These are phyloP conservation scores for Zasmidium cellare DNA, from an alignment of 2,329 filamentous ascomycete species.

Conservation along the genomic window DNA sequence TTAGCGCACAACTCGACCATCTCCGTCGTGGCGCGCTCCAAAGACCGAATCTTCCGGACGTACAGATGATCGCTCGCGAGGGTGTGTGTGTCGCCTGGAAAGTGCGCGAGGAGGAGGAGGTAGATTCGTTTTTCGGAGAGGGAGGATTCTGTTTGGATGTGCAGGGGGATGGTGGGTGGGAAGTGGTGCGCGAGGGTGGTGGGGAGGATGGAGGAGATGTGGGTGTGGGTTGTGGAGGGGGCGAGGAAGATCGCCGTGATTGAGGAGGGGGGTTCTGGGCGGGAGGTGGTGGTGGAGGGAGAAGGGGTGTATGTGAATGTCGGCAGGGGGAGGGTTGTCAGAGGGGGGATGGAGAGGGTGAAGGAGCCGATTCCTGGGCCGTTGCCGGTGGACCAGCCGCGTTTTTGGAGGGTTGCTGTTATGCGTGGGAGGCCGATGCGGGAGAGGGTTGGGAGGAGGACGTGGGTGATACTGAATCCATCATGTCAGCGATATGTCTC, in stretches of 20 bases:
- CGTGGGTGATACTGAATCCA: conserved; percentile 48
- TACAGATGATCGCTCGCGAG: conserved; percentile 56
- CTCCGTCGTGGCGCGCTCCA: conserved; percentile 17
- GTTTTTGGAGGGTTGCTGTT: conserved; percentile 41
- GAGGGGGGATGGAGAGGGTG: conserved; percentile 49
- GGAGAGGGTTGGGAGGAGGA: conserved; percentile 55
- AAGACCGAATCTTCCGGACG: conserved; percentile 35
- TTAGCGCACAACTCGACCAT: conserved; percentile 47
- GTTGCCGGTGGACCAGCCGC: conserved; percentile 59
- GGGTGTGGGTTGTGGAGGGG: background rate
- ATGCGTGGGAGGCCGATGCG: conserved; percentile 53
- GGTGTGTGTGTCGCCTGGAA: conserved; percentile 40
- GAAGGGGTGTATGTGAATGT: conserved; percentile 37
- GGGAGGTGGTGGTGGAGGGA: conserved; percentile 22
- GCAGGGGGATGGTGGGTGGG: background rate
- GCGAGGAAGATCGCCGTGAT: conserved; percentile 1
- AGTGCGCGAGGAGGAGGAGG: conserved; percentile 56
- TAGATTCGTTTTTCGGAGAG: conserved; percentile 43
- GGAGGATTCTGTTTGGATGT: background rate
- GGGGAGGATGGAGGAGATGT: background rate
- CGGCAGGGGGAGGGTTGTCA: conserved; percentile 32
- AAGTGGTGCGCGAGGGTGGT: background rate
- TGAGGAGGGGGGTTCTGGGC: background rate
- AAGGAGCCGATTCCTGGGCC: conserved; percentile 48
- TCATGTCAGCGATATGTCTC: too few relatives aligned